Evolutionary conservation across 768 basidiomycete genomes (phyloP).

Genomic region (Hypholoma sublateritium): DNA sequence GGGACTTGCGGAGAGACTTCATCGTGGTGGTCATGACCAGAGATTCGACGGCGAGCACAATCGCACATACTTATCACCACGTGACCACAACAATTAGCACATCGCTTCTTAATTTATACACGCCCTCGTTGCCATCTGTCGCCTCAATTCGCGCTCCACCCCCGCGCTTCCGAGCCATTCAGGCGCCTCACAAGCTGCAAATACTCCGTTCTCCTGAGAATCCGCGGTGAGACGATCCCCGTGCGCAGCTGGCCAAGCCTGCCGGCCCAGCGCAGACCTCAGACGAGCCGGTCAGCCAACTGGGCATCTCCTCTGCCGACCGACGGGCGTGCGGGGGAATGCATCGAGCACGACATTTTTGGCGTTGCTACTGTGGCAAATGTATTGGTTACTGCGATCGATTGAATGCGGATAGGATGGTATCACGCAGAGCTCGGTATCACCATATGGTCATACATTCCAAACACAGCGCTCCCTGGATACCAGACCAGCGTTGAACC

Average conservation of each 20-base stretch:
- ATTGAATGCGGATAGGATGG: too few species aligned
- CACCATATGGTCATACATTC: too few species aligned
- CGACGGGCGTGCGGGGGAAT: too few species aligned
- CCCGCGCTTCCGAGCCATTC: background rate
- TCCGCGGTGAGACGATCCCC: background rate
- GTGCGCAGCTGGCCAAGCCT: background rate
- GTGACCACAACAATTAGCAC: slow-evolving; percentile 14
- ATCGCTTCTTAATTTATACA: background rate
- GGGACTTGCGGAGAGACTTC: slow-evolving; percentile 83
- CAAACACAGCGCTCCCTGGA: too few species aligned
- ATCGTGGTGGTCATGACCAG: slow-evolving; percentile 37
- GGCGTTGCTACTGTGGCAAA: too few species aligned
- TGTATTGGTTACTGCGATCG: too few species aligned
- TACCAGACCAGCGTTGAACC: too few species aligned
- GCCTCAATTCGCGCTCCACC: background rate
- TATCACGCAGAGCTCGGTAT: too few species aligned
- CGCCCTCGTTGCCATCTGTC: slow-evolving; percentile 6
- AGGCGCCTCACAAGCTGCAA: background rate
- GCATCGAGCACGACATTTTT: too few species aligned
- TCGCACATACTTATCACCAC: slow-evolving; percentile 12
- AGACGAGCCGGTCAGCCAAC: too few species aligned
- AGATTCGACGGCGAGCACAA: slow-evolving; percentile 11
- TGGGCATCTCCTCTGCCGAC: too few species aligned
- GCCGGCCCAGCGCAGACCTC: too few species aligned
- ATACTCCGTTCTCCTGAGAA: background rate